Conservation (phyloP, 176 grass and related monocot species). For the Oryza brachyantha region DNA sequence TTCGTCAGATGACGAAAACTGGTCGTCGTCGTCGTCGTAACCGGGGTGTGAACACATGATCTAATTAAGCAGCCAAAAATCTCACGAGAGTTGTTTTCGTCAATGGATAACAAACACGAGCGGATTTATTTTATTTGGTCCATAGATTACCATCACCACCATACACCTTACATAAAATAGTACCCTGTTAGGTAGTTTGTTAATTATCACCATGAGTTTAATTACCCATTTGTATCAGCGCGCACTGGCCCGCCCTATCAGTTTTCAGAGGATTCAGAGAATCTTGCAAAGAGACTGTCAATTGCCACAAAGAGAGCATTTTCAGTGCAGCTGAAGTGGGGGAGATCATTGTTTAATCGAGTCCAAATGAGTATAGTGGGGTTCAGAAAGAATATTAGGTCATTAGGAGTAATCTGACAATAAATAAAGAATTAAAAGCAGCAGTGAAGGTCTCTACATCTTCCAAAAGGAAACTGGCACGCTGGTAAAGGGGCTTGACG, state of each 20-base stretch:
- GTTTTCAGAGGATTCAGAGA: constrained; percentile 18
- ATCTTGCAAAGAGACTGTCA: constrained; percentile 11
- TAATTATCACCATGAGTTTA: constrained; percentile 3
- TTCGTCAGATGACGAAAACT: constrained; percentile 9
- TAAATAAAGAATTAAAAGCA: constrained; percentile 25
- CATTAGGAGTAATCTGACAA: not conserved
- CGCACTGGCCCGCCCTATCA: not conserved
- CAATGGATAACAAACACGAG: constrained; percentile 13
- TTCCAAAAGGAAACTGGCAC: constrained; percentile 33
- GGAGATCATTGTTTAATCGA: constrained; percentile 10
- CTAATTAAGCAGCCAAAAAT: constrained; percentile 43
- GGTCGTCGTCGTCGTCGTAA: constrained; percentile 29
- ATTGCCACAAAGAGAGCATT: constrained; percentile 18
- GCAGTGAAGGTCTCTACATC: constrained; percentile 5
- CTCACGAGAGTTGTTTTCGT: constrained; percentile 7
- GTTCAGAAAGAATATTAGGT: constrained; percentile 31
- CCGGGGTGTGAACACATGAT: constrained; percentile 42
- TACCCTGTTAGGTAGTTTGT: not conserved
- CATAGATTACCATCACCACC: not conserved
- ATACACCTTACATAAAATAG: not conserved
- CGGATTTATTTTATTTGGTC: not conserved
- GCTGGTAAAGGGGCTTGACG: constrained; percentile 35
- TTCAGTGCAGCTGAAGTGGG: not conserved
- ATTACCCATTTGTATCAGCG: not conserved
- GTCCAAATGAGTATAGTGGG: constrained; percentile 24